Conservation (phyloP, 2,329 filamentous ascomycete genomes). For the Trichoderma breve region DNA sequence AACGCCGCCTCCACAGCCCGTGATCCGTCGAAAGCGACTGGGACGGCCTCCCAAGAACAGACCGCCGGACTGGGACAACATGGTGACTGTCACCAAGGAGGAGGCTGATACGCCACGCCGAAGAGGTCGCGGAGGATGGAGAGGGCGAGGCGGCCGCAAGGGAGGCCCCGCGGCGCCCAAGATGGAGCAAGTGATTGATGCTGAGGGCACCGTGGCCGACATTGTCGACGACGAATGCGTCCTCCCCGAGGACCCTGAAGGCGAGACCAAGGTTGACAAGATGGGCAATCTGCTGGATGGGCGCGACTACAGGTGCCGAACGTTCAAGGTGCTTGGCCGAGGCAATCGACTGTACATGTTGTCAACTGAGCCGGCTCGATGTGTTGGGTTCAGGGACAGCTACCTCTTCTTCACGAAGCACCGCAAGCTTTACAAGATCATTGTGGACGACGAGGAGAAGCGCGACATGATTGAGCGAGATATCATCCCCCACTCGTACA, state of each 20-base stretch:
- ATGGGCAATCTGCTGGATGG: slow-evolving; percentile 77
- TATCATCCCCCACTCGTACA: slow-evolving; percentile 97
- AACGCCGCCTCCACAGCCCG: slow-evolving; percentile 56
- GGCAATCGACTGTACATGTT: slow-evolving; percentile 93
- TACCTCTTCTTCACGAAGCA: slow-evolving; percentile 99
- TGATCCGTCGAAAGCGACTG: slow-evolving; percentile 73
- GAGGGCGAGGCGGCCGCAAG: slow-evolving; percentile 62
- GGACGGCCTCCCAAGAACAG: slow-evolving; percentile 83
- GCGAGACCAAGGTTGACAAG: slow-evolving; percentile 92
- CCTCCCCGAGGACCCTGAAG: slow-evolving; percentile 80
- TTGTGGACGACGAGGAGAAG: slow-evolving; percentile 97
- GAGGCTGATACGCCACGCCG: slow-evolving; percentile 60
- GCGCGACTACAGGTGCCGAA: slow-evolving; percentile 90
- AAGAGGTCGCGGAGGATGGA: slow-evolving; percentile 69
- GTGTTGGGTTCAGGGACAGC: slow-evolving; percentile 94
- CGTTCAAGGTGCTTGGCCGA: slow-evolving; percentile 84
- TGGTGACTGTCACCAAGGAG: slow-evolving; percentile 54
- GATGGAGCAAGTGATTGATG: slow-evolving; percentile 83
- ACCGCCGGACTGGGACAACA: slow-evolving; percentile 73
- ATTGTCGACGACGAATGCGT: slow-evolving; percentile 91
- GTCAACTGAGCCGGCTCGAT: slow-evolving; percentile 94
- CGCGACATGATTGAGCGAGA: slow-evolving; percentile 92
- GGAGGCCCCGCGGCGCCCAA: slow-evolving; percentile 72
- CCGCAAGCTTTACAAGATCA: slow-evolving; percentile 93
- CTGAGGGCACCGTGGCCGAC: slow-evolving; percentile 87